Evolutionary conservation across 768 basidiomycete genomes (phyloP), one percentile per base, ranked within the genome.

Genomic region (Suillus luteus): DNA sequence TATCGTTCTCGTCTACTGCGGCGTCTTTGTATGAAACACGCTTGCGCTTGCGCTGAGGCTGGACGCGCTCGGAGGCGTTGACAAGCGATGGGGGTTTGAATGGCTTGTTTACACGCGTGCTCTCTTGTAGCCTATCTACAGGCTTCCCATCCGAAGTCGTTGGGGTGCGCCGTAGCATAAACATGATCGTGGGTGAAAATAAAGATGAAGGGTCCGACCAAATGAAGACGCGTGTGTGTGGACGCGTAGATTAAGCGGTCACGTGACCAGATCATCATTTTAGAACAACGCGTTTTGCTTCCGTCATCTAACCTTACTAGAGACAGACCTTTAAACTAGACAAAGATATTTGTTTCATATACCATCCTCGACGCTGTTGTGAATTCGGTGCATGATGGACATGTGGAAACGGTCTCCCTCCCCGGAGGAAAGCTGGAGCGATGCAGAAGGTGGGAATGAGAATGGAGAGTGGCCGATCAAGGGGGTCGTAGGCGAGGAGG

Each of bases 1-100:
- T 79, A 64, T 86, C 86, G 24, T 85, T 83, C 57, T 80, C 86
- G 57, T 86, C 85, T 7, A 70, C 80, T 51, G 82, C 86, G 65
- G 86, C 81, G 5, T 85, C 92, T 69, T 91, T 92, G 81, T 96
- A 96, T 0, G 90, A 93, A 27, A 95, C 87, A 14, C 92, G 87
- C 71, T 93, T 96, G 58, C 95, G 86, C 74, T 96, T 97, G 31
- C 95, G 84, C 67, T 82, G 82, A 0, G 88, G 89, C 68, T 90
- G 88, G 7, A 79, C 76, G 41, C 86, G 85, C 52, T 85, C 83
- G 24, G 81, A 68, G 12, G 78, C 70, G 46, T 69, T 72, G 12
- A 80, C 70, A 35, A 79, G 68, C 1, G 87, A 82, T 5, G 93
- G 93, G 1, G 88, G 79, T 72, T 92, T 93, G 81, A 93, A 95